A percentile compares a stretch with the other conserved stretches of the same genome.
Evolutionary conservation across 2,329 filamentous ascomycete species (phyloP).

Genomic region (Davidsoniella australis): DNA sequence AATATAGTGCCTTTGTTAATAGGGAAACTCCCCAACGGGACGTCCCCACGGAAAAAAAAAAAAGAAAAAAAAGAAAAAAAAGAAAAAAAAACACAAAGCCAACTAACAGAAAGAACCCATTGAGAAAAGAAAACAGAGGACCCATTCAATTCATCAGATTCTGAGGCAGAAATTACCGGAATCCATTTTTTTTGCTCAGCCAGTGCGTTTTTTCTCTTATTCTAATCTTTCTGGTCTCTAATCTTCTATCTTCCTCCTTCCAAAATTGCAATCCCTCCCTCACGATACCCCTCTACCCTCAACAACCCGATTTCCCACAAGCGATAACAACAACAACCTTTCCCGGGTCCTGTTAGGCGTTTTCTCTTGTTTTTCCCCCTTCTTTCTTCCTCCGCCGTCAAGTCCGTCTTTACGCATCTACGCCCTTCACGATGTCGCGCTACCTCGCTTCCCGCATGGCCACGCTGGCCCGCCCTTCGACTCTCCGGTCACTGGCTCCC

Average conservation of each 20-base stretch:
- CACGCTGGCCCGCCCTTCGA: slow-evolving; percentile 9
- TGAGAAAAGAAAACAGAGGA: slow-evolving; percentile 1
- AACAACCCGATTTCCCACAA: slow-evolving; percentile 1
- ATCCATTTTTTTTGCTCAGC: slow-evolving; percentile 5
- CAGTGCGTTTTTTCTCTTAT: slow-evolving; percentile 6
- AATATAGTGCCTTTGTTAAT: background rate
- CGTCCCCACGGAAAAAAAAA: background rate
- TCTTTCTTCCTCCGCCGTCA: background rate
- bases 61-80: background rate
- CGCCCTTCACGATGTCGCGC: slow-evolving; percentile 11
- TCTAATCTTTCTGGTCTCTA: slow-evolving; percentile 3
- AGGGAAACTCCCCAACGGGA: background rate
- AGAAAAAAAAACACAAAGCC: background rate
- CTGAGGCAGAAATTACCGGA: slow-evolving; percentile 10
- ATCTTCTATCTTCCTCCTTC: slow-evolving; percentile 5
- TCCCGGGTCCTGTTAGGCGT: background rate
- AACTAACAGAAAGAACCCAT: background rate
- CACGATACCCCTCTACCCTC: slow-evolving; percentile 10
- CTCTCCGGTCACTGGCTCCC: slow-evolving; percentile 7
- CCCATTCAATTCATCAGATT: slow-evolving; percentile 3
- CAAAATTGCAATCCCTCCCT: slow-evolving; percentile 2
- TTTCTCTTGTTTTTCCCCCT: slow-evolving; percentile 1
- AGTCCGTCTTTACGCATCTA: background rate
- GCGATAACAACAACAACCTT: background rate
- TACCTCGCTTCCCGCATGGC: slow-evolving; percentile 12